These are phyloP conservation scores for Nemania diffusa DNA, from an alignment of 2,329 filamentous ascomycete genomes.

Conservation along the genomic window DNA sequence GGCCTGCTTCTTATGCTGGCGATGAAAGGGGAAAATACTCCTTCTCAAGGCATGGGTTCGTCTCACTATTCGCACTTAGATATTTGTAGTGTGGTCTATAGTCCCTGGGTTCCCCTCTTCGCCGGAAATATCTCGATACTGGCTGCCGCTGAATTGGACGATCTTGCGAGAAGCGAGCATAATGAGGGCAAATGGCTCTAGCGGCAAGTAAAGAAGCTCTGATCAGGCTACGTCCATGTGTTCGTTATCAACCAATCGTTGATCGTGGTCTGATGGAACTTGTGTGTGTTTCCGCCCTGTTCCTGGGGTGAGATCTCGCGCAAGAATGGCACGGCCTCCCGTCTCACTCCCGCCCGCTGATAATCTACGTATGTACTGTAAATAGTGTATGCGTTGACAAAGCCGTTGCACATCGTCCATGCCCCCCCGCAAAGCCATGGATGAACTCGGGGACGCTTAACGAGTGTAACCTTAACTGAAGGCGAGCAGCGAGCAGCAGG, in stretches of 20 bases:
- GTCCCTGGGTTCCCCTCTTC: background rate
- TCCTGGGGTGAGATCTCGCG: slow-evolving; percentile 27
- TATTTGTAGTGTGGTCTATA: background rate
- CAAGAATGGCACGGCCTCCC: slow-evolving; percentile 37
- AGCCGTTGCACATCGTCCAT: slow-evolving; percentile 14
- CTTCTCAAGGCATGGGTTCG: slow-evolving; percentile 19
- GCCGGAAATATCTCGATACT: background rate
- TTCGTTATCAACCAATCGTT: slow-evolving; percentile 9
- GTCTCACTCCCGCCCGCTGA: slow-evolving; percentile 30
- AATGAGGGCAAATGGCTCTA: background rate
- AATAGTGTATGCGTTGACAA: slow-evolving; percentile 9
- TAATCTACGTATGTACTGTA: slow-evolving; percentile 11
- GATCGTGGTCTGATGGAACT: background rate
- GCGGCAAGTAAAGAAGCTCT: background rate
- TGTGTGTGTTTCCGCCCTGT: slow-evolving; percentile 17
- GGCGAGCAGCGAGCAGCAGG: background rate
- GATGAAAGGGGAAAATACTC: background rate
- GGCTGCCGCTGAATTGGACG: background rate
- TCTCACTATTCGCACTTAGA: slow-evolving; percentile 20
- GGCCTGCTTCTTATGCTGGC: background rate
- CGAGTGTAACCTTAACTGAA: background rate
- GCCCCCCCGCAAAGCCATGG: slow-evolving; percentile 7
- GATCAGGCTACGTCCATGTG: slow-evolving; percentile 1
- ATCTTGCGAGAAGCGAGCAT: background rate
- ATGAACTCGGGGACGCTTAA: background rate